These are phyloP conservation scores for Fusarium sp. DNA, from an alignment of 2,329 filamentous ascomycete species.

Conservation along the genomic window DNA sequence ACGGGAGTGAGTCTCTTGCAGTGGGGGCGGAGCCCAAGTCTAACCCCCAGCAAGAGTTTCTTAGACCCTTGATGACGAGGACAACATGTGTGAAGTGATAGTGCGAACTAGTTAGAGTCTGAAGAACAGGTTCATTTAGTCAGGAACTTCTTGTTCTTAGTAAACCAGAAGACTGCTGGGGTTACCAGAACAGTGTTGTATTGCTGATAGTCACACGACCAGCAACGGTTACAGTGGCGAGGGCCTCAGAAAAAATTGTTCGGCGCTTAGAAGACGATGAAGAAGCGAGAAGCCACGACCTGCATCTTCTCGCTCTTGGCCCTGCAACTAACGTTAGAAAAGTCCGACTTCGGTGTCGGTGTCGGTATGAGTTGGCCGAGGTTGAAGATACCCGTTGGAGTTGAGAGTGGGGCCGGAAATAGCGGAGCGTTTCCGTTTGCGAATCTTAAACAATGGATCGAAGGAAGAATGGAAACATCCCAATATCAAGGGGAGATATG, in stretches of 20 bases:
- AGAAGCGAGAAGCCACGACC: slow-evolving; percentile 29
- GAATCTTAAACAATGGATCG: neutral
- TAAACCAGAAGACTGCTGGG: neutral
- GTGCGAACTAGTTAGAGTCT: neutral
- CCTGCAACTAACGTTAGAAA: slow-evolving; percentile 30
- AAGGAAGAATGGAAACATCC: neutral
- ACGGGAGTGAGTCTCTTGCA: slow-evolving; percentile 19
- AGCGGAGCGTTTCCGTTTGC: accelerated
- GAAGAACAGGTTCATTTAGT: neutral
- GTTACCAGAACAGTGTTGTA: neutral
- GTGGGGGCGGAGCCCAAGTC: slow-evolving; percentile 28
- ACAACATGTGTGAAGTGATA: neutral
- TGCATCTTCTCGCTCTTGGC: slow-evolving; percentile 31
- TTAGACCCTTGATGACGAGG: slow-evolving; percentile 26
- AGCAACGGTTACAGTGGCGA: slow-evolving; percentile 32
- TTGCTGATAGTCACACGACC: slow-evolving; percentile 13
- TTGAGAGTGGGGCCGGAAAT: slow-evolving; percentile 22
- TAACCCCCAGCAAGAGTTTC: slow-evolving; percentile 11
- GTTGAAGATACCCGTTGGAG: neutral
- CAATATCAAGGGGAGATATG: neutral
- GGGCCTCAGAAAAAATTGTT: slow-evolving; percentile 27
- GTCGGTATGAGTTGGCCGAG: slow-evolving; percentile 12
- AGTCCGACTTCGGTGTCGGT: slow-evolving; percentile 36
- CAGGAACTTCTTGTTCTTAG: neutral
- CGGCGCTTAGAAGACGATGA: slow-evolving; percentile 19